These are phyloP conservation scores for Neocucurbitaria cava DNA, from an alignment of 2,329 filamentous ascomycete genomes.

Conservation along the genomic window DNA sequence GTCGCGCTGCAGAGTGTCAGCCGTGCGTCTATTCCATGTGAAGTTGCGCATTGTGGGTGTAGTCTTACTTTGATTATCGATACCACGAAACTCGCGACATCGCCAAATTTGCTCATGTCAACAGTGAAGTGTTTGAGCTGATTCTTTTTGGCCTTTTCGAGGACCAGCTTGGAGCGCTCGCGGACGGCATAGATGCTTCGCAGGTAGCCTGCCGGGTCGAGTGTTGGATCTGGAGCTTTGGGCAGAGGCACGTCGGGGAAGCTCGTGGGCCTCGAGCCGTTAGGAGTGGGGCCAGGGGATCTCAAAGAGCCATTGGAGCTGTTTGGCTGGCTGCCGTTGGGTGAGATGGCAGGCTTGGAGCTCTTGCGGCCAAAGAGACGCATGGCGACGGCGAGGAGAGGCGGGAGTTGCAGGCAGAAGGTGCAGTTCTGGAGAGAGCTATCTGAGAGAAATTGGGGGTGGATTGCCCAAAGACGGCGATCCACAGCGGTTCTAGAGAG, in stretches of 20 bases:
- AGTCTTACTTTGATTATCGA: conserved; percentile 85
- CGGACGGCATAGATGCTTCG: conserved; percentile 88
- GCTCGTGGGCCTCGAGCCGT: conserved; percentile 49
- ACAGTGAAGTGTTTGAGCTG: conserved; percentile 86
- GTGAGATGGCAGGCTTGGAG: conserved; percentile 50
- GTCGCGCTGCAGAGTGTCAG: conserved; percentile 62
- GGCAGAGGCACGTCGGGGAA: conserved; percentile 82
- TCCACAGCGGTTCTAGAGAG: conserved; percentile 16
- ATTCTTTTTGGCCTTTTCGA: conserved; percentile 78
- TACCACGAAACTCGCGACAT: conserved; percentile 87
- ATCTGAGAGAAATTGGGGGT: conserved; percentile 11
- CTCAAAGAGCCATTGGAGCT: conserved; percentile 58
- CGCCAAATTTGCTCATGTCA: conserved; percentile 81
- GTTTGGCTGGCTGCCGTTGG: conserved; percentile 48
- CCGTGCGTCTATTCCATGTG: neutral
- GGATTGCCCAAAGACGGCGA: conserved; percentile 24
- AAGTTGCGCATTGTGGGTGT: neutral
- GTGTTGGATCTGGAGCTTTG: conserved; percentile 81
- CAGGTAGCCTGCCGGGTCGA: conserved; percentile 90
- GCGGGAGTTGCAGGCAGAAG: conserved; percentile 3
- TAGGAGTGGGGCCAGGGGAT: conserved; percentile 55
- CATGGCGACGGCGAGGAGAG: conserved; percentile 46
- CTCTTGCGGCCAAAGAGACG: conserved; percentile 61
- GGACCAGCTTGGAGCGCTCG: conserved; percentile 75
- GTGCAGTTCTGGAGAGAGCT: conserved; percentile 6